Base-by-base conservation (phyloP, 208 protist species). In the Trypanosoma caninum region DNA sequence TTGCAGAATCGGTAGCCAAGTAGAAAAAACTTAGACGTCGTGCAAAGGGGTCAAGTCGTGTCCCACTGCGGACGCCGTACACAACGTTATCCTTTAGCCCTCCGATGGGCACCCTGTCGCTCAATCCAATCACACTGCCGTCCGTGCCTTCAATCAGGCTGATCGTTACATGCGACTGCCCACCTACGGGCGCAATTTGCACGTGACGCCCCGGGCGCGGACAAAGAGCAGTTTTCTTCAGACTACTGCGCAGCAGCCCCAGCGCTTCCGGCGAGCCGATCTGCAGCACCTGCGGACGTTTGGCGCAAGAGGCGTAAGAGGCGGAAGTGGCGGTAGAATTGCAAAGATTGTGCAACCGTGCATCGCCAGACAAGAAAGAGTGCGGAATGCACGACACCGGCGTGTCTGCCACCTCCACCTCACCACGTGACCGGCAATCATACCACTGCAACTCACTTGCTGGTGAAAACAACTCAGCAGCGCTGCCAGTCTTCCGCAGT, bases 231-330 rank as follows among this genome's bases (percentile, higher is more conserved):
- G 7, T 20, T 3, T 13, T 25, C 1, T 30, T 25, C 23, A 13
- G 11, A 11, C 16, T 42, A 1, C 20, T 27, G 7, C 9, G 2
- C n/a, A 5, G n/a, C 3, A 40, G 16, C 0, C 34, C 31, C 18
- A 65, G 25, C 20, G 28, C 59, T 20, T 55, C 51, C 30, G 33
- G 51, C 14, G 59, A 65, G 27, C 59, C 59, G 44, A 65, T 65
- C 50, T 57, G 59, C 28, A 65, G 16, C 28, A 0, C 7, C 28
- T 30, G 5, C 14, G 2, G n/a, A 28, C n/a, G 25, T 11, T n/a
- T 34, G 9, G 0, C 2, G 28, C 23, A 5, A 14, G 59, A 54
- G 33, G 28, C 13, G 22, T 45, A 2, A n/a, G 45, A 65, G 20
- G 46, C 55, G n/a, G n/a, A n/a, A n/a, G n/a, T n/a, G n/a, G n/a